Base-by-base conservation (phyloP, 148 eudicot genomes). In the Linanthus parryae region DNA sequence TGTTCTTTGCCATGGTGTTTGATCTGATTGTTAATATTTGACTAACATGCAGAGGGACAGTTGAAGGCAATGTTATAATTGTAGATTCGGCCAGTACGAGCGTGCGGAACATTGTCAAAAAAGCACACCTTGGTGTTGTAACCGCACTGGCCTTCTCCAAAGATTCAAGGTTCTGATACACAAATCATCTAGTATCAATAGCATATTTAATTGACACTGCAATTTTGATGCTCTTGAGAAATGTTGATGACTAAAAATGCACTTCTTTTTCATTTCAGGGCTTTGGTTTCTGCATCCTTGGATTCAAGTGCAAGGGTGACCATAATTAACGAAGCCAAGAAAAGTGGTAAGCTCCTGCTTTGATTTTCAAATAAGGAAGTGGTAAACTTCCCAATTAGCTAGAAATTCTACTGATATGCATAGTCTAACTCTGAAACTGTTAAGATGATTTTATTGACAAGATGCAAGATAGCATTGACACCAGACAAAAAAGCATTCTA, bases 231-330 rank as follows among this genome's bases (percentile, higher is more conserved):
- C 15, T 13, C 26, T 66, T 31, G 36, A 15, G 16, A 41, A 27
- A 53, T 61, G 22, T 29, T 12, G 51, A 9, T 65, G 63, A 34
- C 42, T 37, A 3, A 5, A n/a, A 0, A 47, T 13, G 12, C 20
- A 37, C 30, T 21, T 37, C 37, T 10, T 28, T 44, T 65, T 38
- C 12, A 36, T 41, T 64, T 27, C 77, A 92, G 98, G 78, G 82
- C 87, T 41, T 65, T 92, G 83, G 58, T 69, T 44, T 91, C 98
- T 23, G 81, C 76, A 57, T 86, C 98, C 56, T 39, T 86, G 72
- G 98, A 86, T 79, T 68, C 98, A 62, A 86, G 95, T 57, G 84
- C 72, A 23, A 83, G 94, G 73, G 95, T 86, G 56, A 91, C 95
- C 13, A 26, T 63, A 30, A 69, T 86, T 48, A 48, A 67, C 59